phyloP scores from a whole-genome alignment of 2,329 filamentous ascomycete genomes.

The Phialophora expanda region DNA sequence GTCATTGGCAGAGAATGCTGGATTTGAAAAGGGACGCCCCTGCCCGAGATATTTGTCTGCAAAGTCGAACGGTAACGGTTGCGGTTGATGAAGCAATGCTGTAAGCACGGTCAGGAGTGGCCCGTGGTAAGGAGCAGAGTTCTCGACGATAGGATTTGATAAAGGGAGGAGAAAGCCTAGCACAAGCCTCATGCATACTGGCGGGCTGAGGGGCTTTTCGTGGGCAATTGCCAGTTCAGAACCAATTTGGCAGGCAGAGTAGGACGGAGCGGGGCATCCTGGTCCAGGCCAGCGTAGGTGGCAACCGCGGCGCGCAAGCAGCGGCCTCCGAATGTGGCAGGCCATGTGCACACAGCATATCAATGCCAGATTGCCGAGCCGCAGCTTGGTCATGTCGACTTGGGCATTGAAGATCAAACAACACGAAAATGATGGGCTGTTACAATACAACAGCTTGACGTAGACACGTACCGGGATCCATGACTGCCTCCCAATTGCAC shows the following conservation, averaged over 20 bases:
- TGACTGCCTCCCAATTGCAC: conserved; percentile 17
- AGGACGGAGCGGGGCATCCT: conserved; percentile 37
- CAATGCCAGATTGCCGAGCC: conserved; percentile 35
- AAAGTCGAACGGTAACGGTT: conserved; percentile 47
- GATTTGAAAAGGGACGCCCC: conserved; percentile 45
- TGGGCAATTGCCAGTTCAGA: conserved; percentile 33
- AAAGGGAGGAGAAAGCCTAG: conserved; percentile 34
- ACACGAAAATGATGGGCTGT: conserved; percentile 12
- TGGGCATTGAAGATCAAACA: conserved; percentile 2
- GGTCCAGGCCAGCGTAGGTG: conserved; percentile 32
- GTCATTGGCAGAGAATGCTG: conserved; percentile 40
- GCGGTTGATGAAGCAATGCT: conserved; percentile 47
- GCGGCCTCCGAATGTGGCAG: conserved; percentile 22
- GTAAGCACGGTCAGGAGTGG: conserved; percentile 35
- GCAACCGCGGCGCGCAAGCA: conserved; percentile 29
- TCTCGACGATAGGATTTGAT: conserved; percentile 34
- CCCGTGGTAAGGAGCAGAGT: conserved; percentile 39
- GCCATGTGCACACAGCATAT: conserved; percentile 30
- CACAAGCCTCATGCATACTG: conserved; percentile 35
- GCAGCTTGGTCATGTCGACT: conserved; percentile 8
- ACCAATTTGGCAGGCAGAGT: conserved; percentile 34
- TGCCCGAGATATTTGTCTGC: conserved; percentile 49
- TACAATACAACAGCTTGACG: conserved; percentile 11
- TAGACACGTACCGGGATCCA: conserved; percentile 36
- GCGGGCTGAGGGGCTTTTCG: conserved; percentile 30